These are phyloP conservation scores for Colletotrichum viniferum DNA, from an alignment of 2,329 filamentous ascomycete species.

Conservation along the genomic window DNA sequence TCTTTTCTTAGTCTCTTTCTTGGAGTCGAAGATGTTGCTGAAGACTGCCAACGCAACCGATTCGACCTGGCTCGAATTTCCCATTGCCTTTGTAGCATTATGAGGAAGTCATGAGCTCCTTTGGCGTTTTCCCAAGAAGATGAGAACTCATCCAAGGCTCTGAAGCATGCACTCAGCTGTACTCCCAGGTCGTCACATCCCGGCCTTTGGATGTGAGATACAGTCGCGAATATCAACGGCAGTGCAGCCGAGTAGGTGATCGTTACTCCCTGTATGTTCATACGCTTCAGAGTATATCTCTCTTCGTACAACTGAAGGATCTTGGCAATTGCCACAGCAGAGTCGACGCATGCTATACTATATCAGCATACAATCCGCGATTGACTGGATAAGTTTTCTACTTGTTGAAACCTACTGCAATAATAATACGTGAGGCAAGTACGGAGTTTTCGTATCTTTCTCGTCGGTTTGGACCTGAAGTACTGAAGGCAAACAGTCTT, in stretches of 20 bases:
- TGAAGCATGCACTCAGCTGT: neutral
- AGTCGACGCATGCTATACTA: neutral
- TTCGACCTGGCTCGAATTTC: neutral
- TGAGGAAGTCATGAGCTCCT: slow-evolving; percentile 25
- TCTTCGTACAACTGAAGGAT: neutral
- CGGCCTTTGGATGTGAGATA: neutral
- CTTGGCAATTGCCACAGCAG: neutral
- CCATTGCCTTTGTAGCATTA: slow-evolving; percentile 22
- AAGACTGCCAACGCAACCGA: neutral
- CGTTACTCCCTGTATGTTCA: neutral
- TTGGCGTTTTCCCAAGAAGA: slow-evolving; percentile 27
- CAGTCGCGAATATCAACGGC: neutral
- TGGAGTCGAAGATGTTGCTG: neutral
- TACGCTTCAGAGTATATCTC: neutral
- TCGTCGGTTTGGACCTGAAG: slow-evolving; percentile 24
- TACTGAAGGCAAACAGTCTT: slow-evolving; percentile 14
- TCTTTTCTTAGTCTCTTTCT: neutral
- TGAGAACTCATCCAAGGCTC: neutral
- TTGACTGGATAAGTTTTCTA: neutral
- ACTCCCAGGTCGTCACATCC: neutral
- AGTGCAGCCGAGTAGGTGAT: neutral
- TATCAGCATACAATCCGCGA: neutral
- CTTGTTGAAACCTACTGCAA: neutral
- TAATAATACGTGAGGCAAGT: neutral
- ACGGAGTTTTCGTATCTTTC: neutral